phyloP scores from a whole-genome alignment of 805 yeast species.

The Naumovozyma castellii region DNA sequence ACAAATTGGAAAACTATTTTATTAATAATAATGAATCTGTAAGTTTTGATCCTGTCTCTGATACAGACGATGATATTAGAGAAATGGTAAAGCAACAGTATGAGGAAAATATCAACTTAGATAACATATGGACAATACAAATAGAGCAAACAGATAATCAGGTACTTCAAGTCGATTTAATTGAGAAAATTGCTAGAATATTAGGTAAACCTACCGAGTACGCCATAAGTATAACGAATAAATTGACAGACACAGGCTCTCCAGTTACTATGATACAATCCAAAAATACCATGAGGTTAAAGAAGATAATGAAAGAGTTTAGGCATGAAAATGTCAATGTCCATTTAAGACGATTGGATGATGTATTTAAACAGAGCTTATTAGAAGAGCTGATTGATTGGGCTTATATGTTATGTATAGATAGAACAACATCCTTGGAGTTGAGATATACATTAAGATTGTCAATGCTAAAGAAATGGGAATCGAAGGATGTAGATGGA shows the following conservation, averaged over 20 bases:
- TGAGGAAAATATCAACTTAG: slow-evolving; percentile 7
- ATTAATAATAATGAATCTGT: background rate
- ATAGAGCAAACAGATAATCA: slow-evolving; percentile 21
- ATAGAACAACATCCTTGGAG: slow-evolving; percentile 5
- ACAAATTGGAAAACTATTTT: too few species aligned
- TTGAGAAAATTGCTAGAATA: slow-evolving; percentile 14
- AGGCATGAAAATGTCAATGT: slow-evolving; percentile 15
- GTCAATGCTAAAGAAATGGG: slow-evolving; percentile 20
- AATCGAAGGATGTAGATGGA: slow-evolving; percentile 7
- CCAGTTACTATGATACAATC: slow-evolving; percentile 18
- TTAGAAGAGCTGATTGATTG: slow-evolving; percentile 20
- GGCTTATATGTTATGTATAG: slow-evolving; percentile 12
- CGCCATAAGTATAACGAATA: slow-evolving; percentile 15
- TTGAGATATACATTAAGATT: slow-evolving; percentile 13
- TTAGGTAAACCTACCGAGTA: slow-evolving; percentile 21
- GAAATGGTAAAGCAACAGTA: slow-evolving; percentile 4
- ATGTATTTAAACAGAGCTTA: slow-evolving; percentile 19
- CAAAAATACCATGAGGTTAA: slow-evolving; percentile 11
- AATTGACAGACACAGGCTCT: slow-evolving; percentile 12
- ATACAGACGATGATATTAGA: slow-evolving; percentile 2
- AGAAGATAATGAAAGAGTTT: slow-evolving; percentile 12
- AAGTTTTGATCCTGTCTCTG: background rate
- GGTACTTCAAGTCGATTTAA: slow-evolving; percentile 20
- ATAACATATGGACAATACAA: slow-evolving; percentile 19
- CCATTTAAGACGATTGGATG: slow-evolving; percentile 15